phyloP scores from a whole-genome alignment of 495 filamentous ascomycete genomes.

The Filosporella fistucella region DNA sequence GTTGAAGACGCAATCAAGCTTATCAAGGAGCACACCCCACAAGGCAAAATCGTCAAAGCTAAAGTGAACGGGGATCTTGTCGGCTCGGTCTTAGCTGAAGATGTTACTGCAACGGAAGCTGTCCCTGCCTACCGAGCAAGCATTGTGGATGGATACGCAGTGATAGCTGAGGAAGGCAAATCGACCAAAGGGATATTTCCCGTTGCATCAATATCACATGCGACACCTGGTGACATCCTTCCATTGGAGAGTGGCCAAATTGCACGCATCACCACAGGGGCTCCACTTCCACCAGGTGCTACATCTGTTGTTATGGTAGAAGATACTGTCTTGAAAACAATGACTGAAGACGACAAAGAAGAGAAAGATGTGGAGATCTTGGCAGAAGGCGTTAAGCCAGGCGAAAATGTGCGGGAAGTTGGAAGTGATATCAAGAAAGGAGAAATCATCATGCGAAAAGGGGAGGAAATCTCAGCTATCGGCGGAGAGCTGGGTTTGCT shows the following conservation, averaged over 20 bases:
- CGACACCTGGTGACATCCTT: slow-evolving; percentile 57
- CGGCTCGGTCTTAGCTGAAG: slow-evolving; percentile 75
- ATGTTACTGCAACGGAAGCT: slow-evolving; percentile 71
- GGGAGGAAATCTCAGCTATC: slow-evolving; percentile 72
- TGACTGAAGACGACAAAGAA: slow-evolving; percentile 75
- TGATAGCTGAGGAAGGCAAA: slow-evolving; percentile 52
- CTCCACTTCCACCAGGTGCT: slow-evolving; percentile 82
- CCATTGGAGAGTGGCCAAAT: slow-evolving; percentile 68
- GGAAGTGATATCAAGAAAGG: slow-evolving; percentile 79
- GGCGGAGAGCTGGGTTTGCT: slow-evolving; percentile 90
- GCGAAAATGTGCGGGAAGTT: slow-evolving; percentile 87
- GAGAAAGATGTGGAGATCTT: slow-evolving; percentile 85
- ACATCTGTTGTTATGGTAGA: slow-evolving; percentile 97
- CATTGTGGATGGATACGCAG: slow-evolving; percentile 96
- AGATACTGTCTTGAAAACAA: slow-evolving; percentile 70
- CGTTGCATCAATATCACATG: slow-evolving; percentile 83
- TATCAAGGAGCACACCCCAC: slow-evolving; percentile 65
- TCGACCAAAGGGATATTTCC: slow-evolving; percentile 76
- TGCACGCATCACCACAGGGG: slow-evolving; percentile 89
- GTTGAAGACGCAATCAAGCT: slow-evolving; percentile 75
- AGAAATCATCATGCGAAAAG: slow-evolving; percentile 64
- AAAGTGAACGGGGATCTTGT: slow-evolving; percentile 60
- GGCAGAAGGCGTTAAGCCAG: slow-evolving; percentile 63
- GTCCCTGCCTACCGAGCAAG: slow-evolving; percentile 93
- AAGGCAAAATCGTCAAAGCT: slow-evolving; percentile 45